phyloP scores from a whole-genome alignment of 768 basidiomycete genomes.

The Piloderma croceum region DNA sequence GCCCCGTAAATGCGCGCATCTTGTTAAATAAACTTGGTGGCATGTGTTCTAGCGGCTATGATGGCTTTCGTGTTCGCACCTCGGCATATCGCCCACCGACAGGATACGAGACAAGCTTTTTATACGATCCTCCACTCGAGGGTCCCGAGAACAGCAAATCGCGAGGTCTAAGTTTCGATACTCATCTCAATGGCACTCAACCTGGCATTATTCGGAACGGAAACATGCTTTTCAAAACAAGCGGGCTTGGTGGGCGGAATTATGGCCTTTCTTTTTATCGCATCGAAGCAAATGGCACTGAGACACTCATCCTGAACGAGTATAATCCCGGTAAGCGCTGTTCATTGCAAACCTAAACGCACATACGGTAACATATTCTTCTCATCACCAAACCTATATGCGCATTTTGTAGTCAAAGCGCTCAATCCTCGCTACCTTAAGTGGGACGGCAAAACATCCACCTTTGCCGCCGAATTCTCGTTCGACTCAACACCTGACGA shows the following conservation, averaged over 20 bases:
- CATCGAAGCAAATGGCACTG: slow-evolving; percentile 24
- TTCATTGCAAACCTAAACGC: too few relatives aligned
- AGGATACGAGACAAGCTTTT: slow-evolving; percentile 27
- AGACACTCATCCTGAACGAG: slow-evolving; percentile 24
- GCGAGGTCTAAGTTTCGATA: slow-evolving; percentile 29
- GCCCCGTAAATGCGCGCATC: neutral
- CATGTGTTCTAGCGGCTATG: slow-evolving; percentile 24
- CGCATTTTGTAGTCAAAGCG: slow-evolving; percentile 28
- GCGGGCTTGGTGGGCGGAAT: slow-evolving; percentile 1
- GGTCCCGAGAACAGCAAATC: slow-evolving; percentile 26
- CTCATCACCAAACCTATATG: too few relatives aligned
- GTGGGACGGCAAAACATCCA: slow-evolving; percentile 27
- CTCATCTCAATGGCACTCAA: slow-evolving; percentile 24
- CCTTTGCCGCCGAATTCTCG: slow-evolving; percentile 28
- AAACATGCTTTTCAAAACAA: slow-evolving; percentile 23
- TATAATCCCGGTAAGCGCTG: too few relatives aligned
- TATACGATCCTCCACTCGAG: slow-evolving; percentile 33
- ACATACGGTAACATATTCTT: too few relatives aligned
- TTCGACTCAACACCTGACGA: slow-evolving; percentile 29
- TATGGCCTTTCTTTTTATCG: slow-evolving; percentile 28
- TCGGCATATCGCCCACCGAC: slow-evolving; percentile 31
- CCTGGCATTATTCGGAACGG: slow-evolving; percentile 33
- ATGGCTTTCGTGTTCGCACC: slow-evolving; percentile 32
- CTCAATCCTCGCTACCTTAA: slow-evolving; percentile 25
- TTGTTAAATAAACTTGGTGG: neutral